A percentile compares a stretch with the other conserved stretches of the same genome.
phyloP scores from a whole-genome alignment of 2,329 filamentous ascomycete genomes.

The Huntiella savannae region DNA sequence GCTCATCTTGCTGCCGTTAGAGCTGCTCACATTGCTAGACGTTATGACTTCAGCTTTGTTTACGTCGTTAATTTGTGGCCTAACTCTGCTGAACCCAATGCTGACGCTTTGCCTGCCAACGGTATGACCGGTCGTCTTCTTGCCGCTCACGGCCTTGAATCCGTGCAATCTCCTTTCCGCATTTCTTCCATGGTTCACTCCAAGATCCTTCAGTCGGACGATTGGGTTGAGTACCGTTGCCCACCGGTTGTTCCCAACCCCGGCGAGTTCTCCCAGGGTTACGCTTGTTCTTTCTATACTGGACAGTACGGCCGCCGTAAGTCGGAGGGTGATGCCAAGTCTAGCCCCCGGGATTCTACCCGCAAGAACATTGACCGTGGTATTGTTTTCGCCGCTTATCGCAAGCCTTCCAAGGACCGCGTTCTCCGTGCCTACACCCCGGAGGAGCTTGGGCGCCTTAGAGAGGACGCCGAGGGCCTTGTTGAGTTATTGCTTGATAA shows the following conservation, averaged over 20 bases:
- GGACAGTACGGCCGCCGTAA: conserved; percentile 18
- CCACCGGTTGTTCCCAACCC: conserved; percentile 18
- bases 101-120: conserved; percentile 7
- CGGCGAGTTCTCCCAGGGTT: conserved; percentile 31
- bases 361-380: conserved; percentile 24
- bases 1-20: conserved; percentile 32
- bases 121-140: conserved; percentile 30
- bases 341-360: neutral
- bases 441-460: conserved; percentile 26
- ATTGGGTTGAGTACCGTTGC: conserved; percentile 35
- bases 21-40: conserved; percentile 34
- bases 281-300: conserved; percentile 33
- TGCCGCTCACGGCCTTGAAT: conserved; percentile 34
- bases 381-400: conserved; percentile 37
- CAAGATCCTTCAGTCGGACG: conserved; percentile 28
- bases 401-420: conserved; percentile 23
- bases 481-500: conserved; percentile 34
- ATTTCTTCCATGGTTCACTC: conserved; percentile 31
- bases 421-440: conserved; percentile 18
- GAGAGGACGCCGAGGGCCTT: conserved; percentile 31
- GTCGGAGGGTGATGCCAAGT: conserved; percentile 13
- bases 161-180: conserved; percentile 31
- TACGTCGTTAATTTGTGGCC: conserved; percentile 43
- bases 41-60: conserved; percentile 37
- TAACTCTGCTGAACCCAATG: conserved; percentile 13